Evolutionary conservation across 768 basidiomycete genomes (phyloP).

Genomic region (Xerocomus spinulosus): DNA sequence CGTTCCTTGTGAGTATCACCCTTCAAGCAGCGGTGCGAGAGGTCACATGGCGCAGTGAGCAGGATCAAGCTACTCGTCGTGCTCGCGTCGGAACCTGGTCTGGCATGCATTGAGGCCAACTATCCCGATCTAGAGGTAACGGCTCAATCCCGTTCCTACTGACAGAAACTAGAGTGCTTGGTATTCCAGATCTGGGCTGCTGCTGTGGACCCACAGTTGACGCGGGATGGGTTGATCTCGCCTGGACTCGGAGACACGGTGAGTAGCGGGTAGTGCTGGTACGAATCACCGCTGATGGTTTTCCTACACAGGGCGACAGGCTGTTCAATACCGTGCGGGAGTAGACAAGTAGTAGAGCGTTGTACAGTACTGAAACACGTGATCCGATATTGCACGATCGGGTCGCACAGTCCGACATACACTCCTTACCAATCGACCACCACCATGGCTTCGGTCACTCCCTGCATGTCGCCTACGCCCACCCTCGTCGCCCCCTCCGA

Average conservation of each 20-base stretch:
- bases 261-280: slow-evolving; percentile 26
- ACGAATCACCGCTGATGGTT: background rate
- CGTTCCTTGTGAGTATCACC: slow-evolving; percentile 48
- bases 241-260: slow-evolving; percentile 92
- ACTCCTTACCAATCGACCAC: too few species aligned
- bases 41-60: slow-evolving; percentile 37
- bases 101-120: slow-evolving; percentile 56
- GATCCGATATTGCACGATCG: slow-evolving; percentile 28
- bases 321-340: slow-evolving; percentile 68
- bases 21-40: background rate
- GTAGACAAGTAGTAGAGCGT: slow-evolving; percentile 12
- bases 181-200: slow-evolving; percentile 85
- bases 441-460: background rate
- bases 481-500: slow-evolving; percentile 35
- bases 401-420: too few species aligned
- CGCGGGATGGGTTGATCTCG: slow-evolving; percentile 70
- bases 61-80: slow-evolving; percentile 81
- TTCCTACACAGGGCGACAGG: slow-evolving; percentile 65
- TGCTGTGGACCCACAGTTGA: slow-evolving; percentile 71
- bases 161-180: too few species aligned
- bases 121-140: slow-evolving; percentile 79
- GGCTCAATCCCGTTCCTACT: background rate
- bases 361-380: slow-evolving; percentile 21
- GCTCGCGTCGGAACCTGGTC: slow-evolving; percentile 72
- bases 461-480: slow-evolving; percentile 26